Base-by-base conservation (phyloP, 768 basidiomycete species). In the Tylopilus cervinicoccineus region DNA sequence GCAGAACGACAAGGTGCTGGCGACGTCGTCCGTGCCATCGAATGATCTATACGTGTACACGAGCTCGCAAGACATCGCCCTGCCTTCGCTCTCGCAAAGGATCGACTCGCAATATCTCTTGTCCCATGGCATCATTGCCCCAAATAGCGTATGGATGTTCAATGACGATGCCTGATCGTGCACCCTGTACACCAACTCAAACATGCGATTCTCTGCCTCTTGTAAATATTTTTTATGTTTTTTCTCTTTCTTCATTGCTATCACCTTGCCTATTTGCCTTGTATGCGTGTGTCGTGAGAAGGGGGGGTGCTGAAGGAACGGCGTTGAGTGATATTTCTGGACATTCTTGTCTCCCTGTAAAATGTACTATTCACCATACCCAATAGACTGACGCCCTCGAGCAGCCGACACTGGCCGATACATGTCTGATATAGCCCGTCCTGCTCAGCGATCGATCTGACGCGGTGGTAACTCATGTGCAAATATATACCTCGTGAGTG, bases 1-100 rank as follows among this genome's bases (percentile, higher is more conserved):
- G 68, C 66, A 69, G 67, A 67, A 67, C 68, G 67, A 58, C 56
- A 67, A 69, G 58, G 52, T 52, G 57, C 43, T 47, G 42, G 56
- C 52, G 45, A 44, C 50, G 51, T 53, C 57, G 20, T 37, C 44
- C 43, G 50, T 52, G 17, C 53, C 56, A 48, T 48, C 51, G n/a
- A 54, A 48, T 24, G 55, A 50, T 40, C 20, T 52, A 17, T 60
- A 49, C 33, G 43, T 68, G 34, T 60, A 59, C 12, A 31, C 55
- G 29, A 46, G 24, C 31, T 46, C 51, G 19, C 66, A 62, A 31
- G 57, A 54, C 3, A 38, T 45, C 6, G 13, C 23, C 4, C n/a
- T 52, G 13, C 22, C 59, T 2, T 32, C 51, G 10, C 26, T 47
- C 13, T 11, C 56, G 22, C 55, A 55, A 19, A 45, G 33, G 28